A percentile compares a stretch with the other conserved stretches of the same genome.
These are phyloP conservation scores for Pseudocercospora eumusae DNA, from an alignment of 2,329 filamentous ascomycete genomes.

Conservation along the genomic window DNA sequence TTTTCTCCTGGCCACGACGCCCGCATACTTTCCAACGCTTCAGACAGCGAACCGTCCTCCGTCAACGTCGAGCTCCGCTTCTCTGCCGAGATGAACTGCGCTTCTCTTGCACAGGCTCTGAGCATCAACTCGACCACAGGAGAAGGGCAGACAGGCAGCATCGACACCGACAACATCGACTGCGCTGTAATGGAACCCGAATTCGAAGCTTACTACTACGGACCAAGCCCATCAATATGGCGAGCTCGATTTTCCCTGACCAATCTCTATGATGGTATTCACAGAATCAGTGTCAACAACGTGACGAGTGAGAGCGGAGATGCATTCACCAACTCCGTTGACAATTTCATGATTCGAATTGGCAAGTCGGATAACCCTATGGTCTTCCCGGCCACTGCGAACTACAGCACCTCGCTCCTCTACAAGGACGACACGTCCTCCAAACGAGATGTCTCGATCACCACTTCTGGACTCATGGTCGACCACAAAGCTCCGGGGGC, in stretches of 20 bases:
- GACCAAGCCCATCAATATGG: slow-evolving; percentile 58
- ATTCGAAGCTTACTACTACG: slow-evolving; percentile 47
- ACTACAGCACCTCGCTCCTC: slow-evolving; percentile 60
- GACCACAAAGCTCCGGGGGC: slow-evolving; percentile 64
- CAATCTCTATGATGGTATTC: slow-evolving; percentile 62
- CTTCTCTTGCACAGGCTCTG: slow-evolving; percentile 54
- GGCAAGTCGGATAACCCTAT: slow-evolving; percentile 61
- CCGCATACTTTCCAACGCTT: slow-evolving; percentile 54
- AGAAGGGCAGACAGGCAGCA: slow-evolving; percentile 45
- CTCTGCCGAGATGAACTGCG: slow-evolving; percentile 62
- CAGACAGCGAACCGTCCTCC: slow-evolving; percentile 37
- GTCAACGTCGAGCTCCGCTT: slow-evolving; percentile 60
- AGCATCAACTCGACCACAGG: slow-evolving; percentile 57
- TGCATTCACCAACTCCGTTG: slow-evolving; percentile 53
- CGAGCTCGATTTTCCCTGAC: slow-evolving; percentile 55
- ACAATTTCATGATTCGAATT: slow-evolving; percentile 63
- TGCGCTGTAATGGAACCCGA: slow-evolving; percentile 48
- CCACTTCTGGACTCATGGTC: slow-evolving; percentile 51
- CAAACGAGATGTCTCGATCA: slow-evolving; percentile 33
- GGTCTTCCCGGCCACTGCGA: slow-evolving; percentile 57
- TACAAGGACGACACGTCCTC: slow-evolving; percentile 37
- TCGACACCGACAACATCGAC: slow-evolving; percentile 49
- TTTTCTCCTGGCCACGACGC: slow-evolving; percentile 64
- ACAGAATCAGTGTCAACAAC: slow-evolving; percentile 60
- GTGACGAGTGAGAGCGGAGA: slow-evolving; percentile 48